phyloP scores from a whole-genome alignment of 257 asterid species.

The Echites panduratus region DNA sequence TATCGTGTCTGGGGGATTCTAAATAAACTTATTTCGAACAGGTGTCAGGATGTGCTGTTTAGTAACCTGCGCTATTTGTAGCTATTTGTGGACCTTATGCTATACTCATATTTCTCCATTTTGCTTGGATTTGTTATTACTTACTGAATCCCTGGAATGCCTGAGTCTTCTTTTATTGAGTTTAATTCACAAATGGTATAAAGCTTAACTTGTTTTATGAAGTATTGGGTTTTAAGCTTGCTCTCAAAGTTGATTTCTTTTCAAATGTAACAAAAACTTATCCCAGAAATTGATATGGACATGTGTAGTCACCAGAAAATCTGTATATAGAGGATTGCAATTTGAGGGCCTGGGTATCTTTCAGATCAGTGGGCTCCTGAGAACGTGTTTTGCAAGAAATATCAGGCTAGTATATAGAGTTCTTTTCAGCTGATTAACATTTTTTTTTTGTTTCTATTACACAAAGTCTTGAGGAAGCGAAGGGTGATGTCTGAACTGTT shows the following conservation, averaged over 20 bases:
- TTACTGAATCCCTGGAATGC: background rate
- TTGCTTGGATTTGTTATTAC: background rate
- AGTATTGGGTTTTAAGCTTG: background rate
- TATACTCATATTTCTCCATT: background rate
- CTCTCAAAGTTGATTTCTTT: background rate
- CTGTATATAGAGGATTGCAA: background rate
- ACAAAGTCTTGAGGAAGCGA: background rate
- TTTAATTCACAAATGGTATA: background rate
- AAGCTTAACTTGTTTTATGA: background rate
- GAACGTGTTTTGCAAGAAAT: background rate
- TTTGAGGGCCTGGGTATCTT: background rate
- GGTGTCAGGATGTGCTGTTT: background rate
- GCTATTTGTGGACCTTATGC: background rate
- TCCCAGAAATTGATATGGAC: background rate
- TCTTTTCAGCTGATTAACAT: background rate
- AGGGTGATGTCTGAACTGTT: background rate
- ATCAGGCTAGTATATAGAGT: background rate
- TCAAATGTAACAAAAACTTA: background rate
- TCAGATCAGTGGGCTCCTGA: background rate
- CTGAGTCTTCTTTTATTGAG: background rate
- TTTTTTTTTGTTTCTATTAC: background rate
- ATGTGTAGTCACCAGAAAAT: background rate
- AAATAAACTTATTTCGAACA: too few relatives aligned
- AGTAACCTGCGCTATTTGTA: background rate
- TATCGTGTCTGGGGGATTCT: background rate